These are phyloP conservation scores for Corylus heterophylla DNA, from an alignment of 306 rosid genomes.

Conservation along the genomic window DNA sequence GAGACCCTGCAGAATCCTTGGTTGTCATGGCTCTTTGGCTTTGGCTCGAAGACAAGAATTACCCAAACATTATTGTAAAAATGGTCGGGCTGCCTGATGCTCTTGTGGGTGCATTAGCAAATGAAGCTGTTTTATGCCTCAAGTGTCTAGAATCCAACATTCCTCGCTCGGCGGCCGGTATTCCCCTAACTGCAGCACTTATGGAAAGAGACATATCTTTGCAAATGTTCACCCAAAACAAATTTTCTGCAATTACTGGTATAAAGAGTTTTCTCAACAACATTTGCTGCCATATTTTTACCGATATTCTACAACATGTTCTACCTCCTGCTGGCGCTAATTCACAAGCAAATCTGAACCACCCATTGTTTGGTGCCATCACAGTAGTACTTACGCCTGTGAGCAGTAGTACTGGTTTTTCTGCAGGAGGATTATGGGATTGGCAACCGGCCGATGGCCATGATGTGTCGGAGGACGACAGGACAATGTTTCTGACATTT, in stretches of 20 bases:
- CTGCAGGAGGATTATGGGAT: constrained; percentile 33
- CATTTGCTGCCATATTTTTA: constrained; percentile 43
- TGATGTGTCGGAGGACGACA: constrained; percentile 37
- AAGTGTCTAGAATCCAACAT: constrained; percentile 32
- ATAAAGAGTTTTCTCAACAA: constrained; percentile 42
- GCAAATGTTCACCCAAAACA: constrained; percentile 27
- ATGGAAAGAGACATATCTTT: constrained; percentile 34
- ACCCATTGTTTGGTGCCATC: constrained; percentile 49
- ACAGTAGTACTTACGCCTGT: constrained; percentile 18
- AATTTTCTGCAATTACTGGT: constrained; percentile 41
- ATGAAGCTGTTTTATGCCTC: constrained; percentile 48
- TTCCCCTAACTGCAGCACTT: constrained; percentile 37
- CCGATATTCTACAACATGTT: constrained; percentile 45
- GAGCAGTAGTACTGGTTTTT: constrained; percentile 14
- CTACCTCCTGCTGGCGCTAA: not conserved
- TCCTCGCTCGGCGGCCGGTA: not conserved
- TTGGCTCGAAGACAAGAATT: constrained; percentile 44
- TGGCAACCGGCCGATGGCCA: constrained; percentile 3
- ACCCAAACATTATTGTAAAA: constrained; percentile 27
- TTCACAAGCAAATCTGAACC: not conserved
- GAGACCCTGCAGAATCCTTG: constrained; percentile 36
- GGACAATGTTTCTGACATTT: constrained; percentile 65
- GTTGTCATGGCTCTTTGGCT: constrained; percentile 62
- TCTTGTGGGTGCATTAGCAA: constrained; percentile 25
- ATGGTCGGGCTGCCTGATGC: constrained; percentile 13